Evolutionary conservation across 2,329 filamentous ascomycete genomes (phyloP), one percentile per base, ranked within the genome.

Genomic region (Gyromitra esculenta): DNA sequence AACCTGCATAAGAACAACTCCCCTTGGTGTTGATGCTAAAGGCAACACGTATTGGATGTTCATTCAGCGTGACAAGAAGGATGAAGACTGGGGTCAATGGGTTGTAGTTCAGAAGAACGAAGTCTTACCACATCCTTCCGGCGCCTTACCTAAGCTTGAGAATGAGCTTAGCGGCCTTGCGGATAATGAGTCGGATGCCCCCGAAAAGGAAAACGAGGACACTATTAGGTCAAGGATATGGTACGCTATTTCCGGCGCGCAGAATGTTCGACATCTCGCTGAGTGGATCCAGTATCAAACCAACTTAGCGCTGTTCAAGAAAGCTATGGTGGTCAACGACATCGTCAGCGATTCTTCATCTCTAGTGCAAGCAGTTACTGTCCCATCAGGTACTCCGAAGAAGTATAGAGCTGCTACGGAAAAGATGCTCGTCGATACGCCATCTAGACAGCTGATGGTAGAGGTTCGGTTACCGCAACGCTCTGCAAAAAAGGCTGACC

Each of bases 71-170:
- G 71, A 79, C 60, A 66, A 59, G 60, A 66, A 66, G 13, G 74
- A 77, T 37, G 78, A 79, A 57, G 78, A 77, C 56, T 79, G 78
- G 78, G 78, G 78, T 15, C 74, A 72, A 57, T 79, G 78, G 78
- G 56, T 79, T 50, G 75, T 79, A 0, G 71, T 79, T n/a, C 69
- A 77, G 64, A 77, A 77, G 43, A 73, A 67, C 18, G 13, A 11
- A 37, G 59, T 37, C 21, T 60, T 79, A 9, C 77, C 71, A 8
- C 77, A 79, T 62, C 78, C 78, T 37, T 77, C 75, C 9, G 78
- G 78, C 9, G n/a, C 37, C 35, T 41, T 78, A 7, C 65, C 76
- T 13, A 60, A 69, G 4, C 41, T 37, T 21, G 41, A 25, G 11
- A 35, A 67, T 13, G 56, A 54, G 25, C 39, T 52, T 3, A 21